phyloP scores from a whole-genome alignment of 2,329 filamentous ascomycete species.

The Thelonectria blattea region DNA sequence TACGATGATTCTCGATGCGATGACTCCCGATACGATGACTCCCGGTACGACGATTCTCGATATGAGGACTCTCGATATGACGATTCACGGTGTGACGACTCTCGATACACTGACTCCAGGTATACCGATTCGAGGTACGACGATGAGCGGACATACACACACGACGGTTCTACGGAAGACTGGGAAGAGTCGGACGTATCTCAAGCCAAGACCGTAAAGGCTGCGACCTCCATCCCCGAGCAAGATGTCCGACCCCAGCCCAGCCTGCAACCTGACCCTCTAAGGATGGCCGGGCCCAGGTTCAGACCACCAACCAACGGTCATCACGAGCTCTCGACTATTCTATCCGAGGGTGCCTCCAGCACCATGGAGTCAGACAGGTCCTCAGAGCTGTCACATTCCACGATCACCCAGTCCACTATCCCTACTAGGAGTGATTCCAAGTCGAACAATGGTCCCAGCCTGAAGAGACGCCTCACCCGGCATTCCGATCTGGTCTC shows the following conservation, averaged over 20 bases:
- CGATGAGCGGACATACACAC: slow-evolving; percentile 28
- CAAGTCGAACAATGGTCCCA: slow-evolving; percentile 53
- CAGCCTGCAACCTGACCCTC: slow-evolving; percentile 29
- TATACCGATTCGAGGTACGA: slow-evolving; percentile 21
- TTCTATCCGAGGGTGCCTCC: slow-evolving; percentile 58
- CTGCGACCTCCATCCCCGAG: slow-evolving; percentile 29
- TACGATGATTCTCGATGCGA: slow-evolving; percentile 28
- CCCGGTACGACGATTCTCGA: slow-evolving; percentile 19
- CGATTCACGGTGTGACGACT: slow-evolving; percentile 10
- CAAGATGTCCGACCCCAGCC: slow-evolving; percentile 27
- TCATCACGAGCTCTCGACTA: slow-evolving; percentile 62
- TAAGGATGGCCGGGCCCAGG: slow-evolving; percentile 43
- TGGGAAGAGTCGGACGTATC: slow-evolving; percentile 37
- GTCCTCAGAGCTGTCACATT: slow-evolving; percentile 59
- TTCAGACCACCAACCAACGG: slow-evolving; percentile 60
- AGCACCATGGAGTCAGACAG: slow-evolving; percentile 56
- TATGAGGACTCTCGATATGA: slow-evolving; percentile 10
- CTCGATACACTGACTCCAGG: slow-evolving; percentile 2
- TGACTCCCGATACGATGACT: slow-evolving; percentile 28
- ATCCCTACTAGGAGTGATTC: slow-evolving; percentile 54
- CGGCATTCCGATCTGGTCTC: slow-evolving; percentile 95
- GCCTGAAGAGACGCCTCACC: slow-evolving; percentile 77
- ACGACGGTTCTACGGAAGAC: slow-evolving; percentile 34
- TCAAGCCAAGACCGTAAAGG: slow-evolving; percentile 24
- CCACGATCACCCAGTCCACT: slow-evolving; percentile 61